Base-by-base conservation (phyloP, 345 rosid species). In the Citrus australasica region DNA sequence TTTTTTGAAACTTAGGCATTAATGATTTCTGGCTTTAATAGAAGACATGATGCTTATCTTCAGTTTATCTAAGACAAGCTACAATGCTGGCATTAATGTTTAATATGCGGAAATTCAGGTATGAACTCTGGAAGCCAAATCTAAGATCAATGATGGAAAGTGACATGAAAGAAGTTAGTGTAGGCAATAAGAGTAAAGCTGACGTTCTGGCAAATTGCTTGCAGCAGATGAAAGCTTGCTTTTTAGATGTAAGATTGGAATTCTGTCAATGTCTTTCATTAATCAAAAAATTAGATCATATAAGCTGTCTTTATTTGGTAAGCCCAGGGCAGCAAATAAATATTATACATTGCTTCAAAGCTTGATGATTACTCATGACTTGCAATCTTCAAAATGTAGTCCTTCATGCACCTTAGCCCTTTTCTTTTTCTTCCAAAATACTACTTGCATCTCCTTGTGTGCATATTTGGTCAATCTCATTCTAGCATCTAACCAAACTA, bases 121-220 rank as follows among this genome's bases (percentile, higher is more conserved):
- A 95, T 80, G 94, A 95, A 83, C 93, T 95, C 33, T 95, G 99
- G 99, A 95, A 93, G 85, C 99, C 99, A 79, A 93, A 95, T 85
- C 97, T 93, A 38, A 90, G 99, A 86, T 91, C 99, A 69, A 83
- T 84, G 87, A 95, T 95, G 99, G 99, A 95, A 82, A 81, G 79
- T 76, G 95, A 95, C 86, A 95, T 95, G 99, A 92, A 84, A 82
- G 94, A 92, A 89, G 98, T 95, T 73, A 91, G 99, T 76, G 81
- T 90, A 81, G 99, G 97, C 78, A 84, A 79, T 35, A 95, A 92
- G 83, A 90, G 89, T 38, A 95, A 90, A 86, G 89, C 87, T 81
- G 97, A 92, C 78, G 97, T 95, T 87, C 85, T 95, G 82, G 88
- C 87, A 69, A 84, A 89, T 78, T 93, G 92, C 91, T 87, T 95